A percentile compares a stretch with the other conserved stretches of the same genome.
phyloP scores from a whole-genome alignment of 2,329 filamentous ascomycete species.

The Botrytis fragariae region DNA sequence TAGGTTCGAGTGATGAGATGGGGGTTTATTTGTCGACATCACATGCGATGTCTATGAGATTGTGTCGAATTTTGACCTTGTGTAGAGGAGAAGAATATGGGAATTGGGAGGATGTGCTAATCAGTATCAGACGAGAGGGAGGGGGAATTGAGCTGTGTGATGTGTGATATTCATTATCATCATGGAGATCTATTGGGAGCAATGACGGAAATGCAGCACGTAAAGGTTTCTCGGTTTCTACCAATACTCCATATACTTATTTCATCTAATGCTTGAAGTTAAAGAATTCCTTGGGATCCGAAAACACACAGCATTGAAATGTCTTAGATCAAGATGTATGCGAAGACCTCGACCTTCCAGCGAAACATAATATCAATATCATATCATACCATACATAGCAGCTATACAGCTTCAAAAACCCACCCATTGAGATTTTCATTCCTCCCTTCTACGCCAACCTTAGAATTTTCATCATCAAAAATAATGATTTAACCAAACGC shows the following conservation, averaged over 20 bases:
- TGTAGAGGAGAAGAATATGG: not conserved
- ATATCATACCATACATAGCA: not conserved
- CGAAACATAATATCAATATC: not conserved
- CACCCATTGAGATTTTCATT: not conserved
- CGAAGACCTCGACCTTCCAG: not conserved
- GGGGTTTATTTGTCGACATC: not conserved
- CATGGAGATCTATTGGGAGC: too few relatives aligned
- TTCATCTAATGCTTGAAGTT: not conserved
- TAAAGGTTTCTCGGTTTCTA: not conserved
- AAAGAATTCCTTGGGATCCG: not conserved
- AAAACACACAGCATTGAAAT: too few relatives aligned
- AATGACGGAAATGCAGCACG: not conserved
- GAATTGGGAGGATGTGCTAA: not conserved
- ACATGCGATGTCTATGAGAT: not conserved
- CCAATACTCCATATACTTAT: too few relatives aligned
- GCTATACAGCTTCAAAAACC: not conserved
- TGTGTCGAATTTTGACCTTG: not conserved
- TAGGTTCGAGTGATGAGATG: not conserved
- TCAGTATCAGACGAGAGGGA: not conserved
- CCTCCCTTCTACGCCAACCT: not conserved
- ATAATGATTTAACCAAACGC: slow-evolving; percentile 9
- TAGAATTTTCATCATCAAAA: not conserved
- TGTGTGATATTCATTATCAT: not conserved
- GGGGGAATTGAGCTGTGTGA: not conserved
- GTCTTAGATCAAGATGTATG: not conserved